Evolutionary conservation across 2,329 filamentous ascomycete genomes (phyloP), one percentile per base, ranked within the genome.

Genomic region (Alternaria atra): DNA sequence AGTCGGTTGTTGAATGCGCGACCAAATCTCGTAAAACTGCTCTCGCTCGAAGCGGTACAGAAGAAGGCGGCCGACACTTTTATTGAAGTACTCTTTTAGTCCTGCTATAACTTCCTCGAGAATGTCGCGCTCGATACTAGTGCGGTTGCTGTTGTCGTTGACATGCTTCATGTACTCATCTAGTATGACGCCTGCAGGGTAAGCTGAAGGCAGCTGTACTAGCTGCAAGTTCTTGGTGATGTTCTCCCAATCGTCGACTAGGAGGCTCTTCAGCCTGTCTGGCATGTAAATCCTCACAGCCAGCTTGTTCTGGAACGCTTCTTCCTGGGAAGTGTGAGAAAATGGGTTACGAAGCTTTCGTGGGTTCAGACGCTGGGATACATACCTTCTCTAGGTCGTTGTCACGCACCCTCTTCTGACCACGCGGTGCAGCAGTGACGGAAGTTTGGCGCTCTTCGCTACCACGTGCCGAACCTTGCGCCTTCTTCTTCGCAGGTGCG

Each of bases 171-270:
- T 84, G 77, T 97, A 99, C 66, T 94, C 91, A 50, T 93, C 86
- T 15, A 99, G 82, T 63, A 99, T 92, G 66, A 87, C 82, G 65
- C 86, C 88, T 61, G 95, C 92, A 1, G 94, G 89, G 52, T 90
- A 87, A 29, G 85, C 84, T 47, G 93, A 90, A 0, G 95, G 95
- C 15, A 99, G 84, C 2, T 92, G 90, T 32, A 97, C 92, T 4
- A 98, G 88, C 75, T 94, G 92, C 69, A 93, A 88, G 76, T 96
- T 95, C 82, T 97, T 98, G 58, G 95, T 99, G 63, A 99, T 89
- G 72, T 97, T 97, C 79, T 99, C 95, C 95, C 95, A 99, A 78
- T 99, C 95, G 76, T 99, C 95, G 23, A 99, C 95, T 3, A 99
- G 87, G 64, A 97, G 86, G 15, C 91, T 92, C 82, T 98, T 97